Evolutionary conservation across 805 yeast species (phyloP), one percentile per base, ranked within the genome.

Genomic region (Kuraishia ogatae): DNA sequence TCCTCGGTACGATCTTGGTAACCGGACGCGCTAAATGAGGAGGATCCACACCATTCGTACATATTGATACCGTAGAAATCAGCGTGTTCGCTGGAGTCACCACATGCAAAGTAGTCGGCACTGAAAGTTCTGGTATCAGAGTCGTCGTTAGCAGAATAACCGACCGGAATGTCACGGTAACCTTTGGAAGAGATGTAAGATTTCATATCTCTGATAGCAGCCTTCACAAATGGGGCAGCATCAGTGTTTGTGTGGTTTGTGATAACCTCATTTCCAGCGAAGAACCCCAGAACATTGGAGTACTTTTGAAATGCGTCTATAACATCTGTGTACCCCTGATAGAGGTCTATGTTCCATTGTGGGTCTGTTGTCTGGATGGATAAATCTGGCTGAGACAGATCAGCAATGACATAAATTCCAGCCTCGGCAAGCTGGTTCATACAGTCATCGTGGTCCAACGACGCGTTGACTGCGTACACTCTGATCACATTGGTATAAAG

Each of bases 261-360:
- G 57, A 93, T 83, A 54, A 94, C 98, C 78, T 93, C 99, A 72
- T 94, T 94, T 58, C 98, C 99, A 28, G 98, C 98, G 72, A 93
- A 92, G 79, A 89, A 92, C 1, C 98, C 99, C 59, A 93, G 77
- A 20, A 89, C 81, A 71, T 93, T 93, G 51, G 85, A 72, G 73
- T 92, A 93, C 62, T 80, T 76, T 57, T 83, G 81, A 75, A 94
- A 81, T 61, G 79, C 73, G 70, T 94, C 97, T 56, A 94, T 83
- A 39, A 93, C 97, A 26, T 78, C 71, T 52, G 87, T 84, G 75
- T 93, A 93, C 68, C 97, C 81, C 56, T 82, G 73, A 72, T 81
- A 87, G 55, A 90, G 77, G 28, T 77, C 81, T 51, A 82, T 71
- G 67, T 84, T 82, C 97, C 97, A 91, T 54, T 73, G 70, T 43